Evolutionary conservation across 768 basidiomycete genomes (phyloP).

Genomic region (Termitomyces heimii): DNA sequence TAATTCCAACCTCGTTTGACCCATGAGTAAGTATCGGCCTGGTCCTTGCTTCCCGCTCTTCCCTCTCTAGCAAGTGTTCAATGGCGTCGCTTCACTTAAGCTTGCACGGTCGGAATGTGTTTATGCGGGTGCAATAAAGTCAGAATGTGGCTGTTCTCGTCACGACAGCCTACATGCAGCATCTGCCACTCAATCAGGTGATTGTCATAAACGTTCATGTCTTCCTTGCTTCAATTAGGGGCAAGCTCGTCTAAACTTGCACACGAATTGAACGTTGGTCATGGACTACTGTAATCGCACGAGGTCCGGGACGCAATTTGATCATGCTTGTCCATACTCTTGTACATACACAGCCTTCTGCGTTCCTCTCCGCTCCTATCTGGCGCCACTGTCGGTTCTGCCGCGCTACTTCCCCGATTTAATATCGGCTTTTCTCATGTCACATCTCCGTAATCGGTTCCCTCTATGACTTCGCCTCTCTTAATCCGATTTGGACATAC

Average conservation of each 20-base stretch:
- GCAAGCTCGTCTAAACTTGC: neutral
- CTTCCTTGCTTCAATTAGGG: neutral
- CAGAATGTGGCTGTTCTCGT: neutral
- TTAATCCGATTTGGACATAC: neutral
- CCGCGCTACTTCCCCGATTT: neutral
- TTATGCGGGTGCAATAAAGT: neutral
- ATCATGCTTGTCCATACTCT: too few relatives aligned
- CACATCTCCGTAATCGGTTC: slow-evolving; percentile 3
- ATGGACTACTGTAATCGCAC: too few relatives aligned
- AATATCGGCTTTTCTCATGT: neutral
- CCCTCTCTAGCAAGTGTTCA: neutral
- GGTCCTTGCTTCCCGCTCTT: neutral
- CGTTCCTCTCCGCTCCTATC: neutral
- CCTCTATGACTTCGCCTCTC: neutral
- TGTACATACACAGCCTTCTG: neutral
- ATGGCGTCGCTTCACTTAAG: neutral
- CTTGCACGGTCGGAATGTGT: neutral
- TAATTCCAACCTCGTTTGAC: neutral
- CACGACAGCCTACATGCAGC: neutral
- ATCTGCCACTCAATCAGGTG: neutral
- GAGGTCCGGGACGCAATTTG: neutral
- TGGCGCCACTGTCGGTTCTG: neutral
- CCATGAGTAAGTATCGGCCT: neutral
- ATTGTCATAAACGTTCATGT: neutral
- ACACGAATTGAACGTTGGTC: neutral